Percentiles rank a stretch among this genome's conserved stretches.
Evolutionary conservation across 768 basidiomycete genomes (phyloP).

Genomic region (Pulveroboletus ravenelii): DNA sequence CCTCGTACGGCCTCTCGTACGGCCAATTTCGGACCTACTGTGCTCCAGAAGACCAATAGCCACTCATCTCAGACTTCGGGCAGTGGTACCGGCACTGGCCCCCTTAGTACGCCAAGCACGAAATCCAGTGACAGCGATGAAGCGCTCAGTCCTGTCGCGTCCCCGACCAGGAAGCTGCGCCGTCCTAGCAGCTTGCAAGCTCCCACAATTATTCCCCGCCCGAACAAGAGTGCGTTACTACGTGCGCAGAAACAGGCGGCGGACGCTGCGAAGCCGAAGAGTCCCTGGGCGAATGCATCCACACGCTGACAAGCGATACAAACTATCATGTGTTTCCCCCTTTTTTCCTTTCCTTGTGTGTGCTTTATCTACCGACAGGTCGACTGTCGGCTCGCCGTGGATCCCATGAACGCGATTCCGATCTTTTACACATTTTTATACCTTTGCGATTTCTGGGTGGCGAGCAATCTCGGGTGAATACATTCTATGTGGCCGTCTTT

Average conservation of each 20-base stretch:
- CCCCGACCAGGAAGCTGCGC: slow-evolving; percentile 32
- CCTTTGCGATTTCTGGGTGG: slow-evolving; percentile 18
- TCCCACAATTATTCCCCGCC: slow-evolving; percentile 63
- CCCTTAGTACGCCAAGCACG: slow-evolving; percentile 26
- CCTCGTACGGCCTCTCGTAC: slow-evolving; percentile 43
- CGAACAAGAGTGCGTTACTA: slow-evolving; percentile 70
- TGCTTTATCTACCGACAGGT: slow-evolving; percentile 18
- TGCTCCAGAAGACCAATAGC: slow-evolving; percentile 18
- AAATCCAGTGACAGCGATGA: slow-evolving; percentile 23
- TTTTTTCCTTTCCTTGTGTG: slow-evolving; percentile 1
- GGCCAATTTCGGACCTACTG: slow-evolving; percentile 19
- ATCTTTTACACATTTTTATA: slow-evolving; percentile 10
- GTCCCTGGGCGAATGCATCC: slow-evolving; percentile 30
- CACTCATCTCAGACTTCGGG: slow-evolving; percentile 25
- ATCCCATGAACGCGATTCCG: slow-evolving; percentile 14
- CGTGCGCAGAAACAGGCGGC: slow-evolving; percentile 60
- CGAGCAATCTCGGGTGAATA: slow-evolving; percentile 4
- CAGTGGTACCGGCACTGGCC: slow-evolving; percentile 23
- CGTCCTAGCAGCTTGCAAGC: slow-evolving; percentile 55
- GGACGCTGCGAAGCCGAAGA: slow-evolving; percentile 31
- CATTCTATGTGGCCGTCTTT: slow-evolving; percentile 13
- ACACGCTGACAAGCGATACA: slow-evolving; percentile 14
- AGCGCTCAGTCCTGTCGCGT: slow-evolving; percentile 11
- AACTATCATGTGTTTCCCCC: neutral
- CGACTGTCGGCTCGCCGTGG: slow-evolving; percentile 4